phyloP scores from a whole-genome alignment of 1,284 basidiomycete genomes.

The Cutaneotrichosporon cutaneum region DNA sequence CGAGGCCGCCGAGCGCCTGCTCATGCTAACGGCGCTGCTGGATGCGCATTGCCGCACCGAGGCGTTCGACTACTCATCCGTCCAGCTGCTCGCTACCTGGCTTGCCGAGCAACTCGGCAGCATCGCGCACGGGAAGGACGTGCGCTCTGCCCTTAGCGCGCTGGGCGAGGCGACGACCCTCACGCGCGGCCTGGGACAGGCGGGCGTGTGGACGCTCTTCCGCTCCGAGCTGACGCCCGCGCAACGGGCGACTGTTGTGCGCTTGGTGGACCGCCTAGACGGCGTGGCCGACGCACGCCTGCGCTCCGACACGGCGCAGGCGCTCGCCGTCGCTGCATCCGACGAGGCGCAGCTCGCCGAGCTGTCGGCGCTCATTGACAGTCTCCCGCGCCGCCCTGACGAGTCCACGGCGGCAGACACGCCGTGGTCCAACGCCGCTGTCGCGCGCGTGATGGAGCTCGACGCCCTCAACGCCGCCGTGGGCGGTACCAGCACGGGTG shows the following conservation, averaged over 20 bases:
- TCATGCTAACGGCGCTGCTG: constrained; percentile 30
- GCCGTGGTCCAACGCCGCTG: constrained; percentile 31
- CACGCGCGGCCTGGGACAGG: constrained; percentile 52
- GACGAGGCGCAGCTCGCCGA: constrained; percentile 12
- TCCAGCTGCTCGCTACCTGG: constrained; percentile 52
- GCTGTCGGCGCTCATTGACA: constrained; percentile 20
- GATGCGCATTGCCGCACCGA: constrained; percentile 38
- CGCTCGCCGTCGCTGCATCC: constrained; percentile 18
- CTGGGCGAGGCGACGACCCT: constrained; percentile 45
- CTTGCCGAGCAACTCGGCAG: constrained; percentile 39
- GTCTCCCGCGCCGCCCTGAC: constrained; percentile 16
- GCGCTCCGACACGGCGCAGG: constrained; percentile 25
- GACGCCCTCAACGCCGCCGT: constrained; percentile 18
- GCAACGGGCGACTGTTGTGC: constrained; percentile 15
- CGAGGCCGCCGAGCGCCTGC: constrained; percentile 8
- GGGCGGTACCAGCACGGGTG: background rate
- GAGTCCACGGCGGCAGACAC: constrained; percentile 23
- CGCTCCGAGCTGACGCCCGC: constrained; percentile 23
- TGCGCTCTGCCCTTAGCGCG: constrained; percentile 20
- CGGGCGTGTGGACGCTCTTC: constrained; percentile 54
- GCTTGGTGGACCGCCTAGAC: constrained; percentile 12
- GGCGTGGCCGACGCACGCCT: constrained; percentile 17
- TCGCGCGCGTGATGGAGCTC: constrained; percentile 31
- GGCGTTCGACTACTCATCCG: constrained; percentile 54
- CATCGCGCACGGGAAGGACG: constrained; percentile 17